Evolutionary conservation across 192 early-diverging fungal genomes (phyloP).

Genomic region (Backusella tarrabulga): DNA sequence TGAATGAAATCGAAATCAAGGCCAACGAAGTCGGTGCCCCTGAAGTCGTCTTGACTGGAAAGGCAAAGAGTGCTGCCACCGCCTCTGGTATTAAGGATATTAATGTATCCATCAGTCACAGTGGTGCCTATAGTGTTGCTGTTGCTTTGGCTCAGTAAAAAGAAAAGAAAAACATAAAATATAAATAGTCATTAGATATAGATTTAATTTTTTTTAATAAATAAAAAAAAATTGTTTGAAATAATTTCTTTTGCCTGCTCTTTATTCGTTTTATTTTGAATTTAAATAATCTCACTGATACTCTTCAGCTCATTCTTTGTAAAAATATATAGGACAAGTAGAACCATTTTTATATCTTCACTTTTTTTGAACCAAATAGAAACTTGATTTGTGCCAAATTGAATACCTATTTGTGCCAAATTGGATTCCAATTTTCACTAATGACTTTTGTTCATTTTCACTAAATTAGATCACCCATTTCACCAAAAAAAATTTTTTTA

Average conservation of each 20-base stretch:
- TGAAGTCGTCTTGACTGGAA: conserved; percentile 76
- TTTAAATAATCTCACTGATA: background rate
- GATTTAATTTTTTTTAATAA: conserved; percentile 2
- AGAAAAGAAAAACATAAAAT: too few species aligned
- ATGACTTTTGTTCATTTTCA: too few species aligned
- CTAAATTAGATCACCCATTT: too few species aligned
- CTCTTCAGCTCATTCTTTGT: too few species aligned
- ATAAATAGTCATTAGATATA: background rate
- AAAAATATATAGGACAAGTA: too few species aligned
- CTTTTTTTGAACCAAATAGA: too few species aligned
- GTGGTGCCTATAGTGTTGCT: conserved; percentile 86
- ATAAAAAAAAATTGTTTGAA: background rate
- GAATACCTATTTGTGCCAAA: too few species aligned
- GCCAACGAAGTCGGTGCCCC: conserved; percentile 73
- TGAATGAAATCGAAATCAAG: conserved; percentile 88
- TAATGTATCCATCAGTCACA: conserved; percentile 92
- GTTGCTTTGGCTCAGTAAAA: conserved; percentile 69
- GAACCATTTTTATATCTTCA: too few species aligned
- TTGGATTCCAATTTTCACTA: too few species aligned
- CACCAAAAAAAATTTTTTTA: too few species aligned
- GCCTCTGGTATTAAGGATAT: conserved; percentile 72
- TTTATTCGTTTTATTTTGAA: background rate
- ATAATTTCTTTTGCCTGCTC: background rate
- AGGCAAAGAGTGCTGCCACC: conserved; percentile 68
- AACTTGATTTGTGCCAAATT: too few species aligned